phyloP scores from a whole-genome alignment of 768 basidiomycete species.

The Lactarius psammicola region DNA sequence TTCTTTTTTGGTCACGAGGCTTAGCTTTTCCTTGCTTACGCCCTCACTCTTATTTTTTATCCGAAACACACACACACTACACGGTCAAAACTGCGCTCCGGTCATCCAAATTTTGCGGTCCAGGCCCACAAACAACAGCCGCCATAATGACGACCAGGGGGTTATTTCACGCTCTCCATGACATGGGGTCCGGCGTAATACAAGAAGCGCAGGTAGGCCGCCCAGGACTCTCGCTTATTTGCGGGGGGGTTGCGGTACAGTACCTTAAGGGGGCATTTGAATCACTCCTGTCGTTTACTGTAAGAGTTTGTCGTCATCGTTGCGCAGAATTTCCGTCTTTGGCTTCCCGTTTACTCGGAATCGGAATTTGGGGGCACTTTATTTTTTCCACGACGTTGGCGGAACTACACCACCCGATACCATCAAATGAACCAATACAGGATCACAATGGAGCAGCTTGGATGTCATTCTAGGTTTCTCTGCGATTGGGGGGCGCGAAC shows the following conservation, averaged over 20 bases:
- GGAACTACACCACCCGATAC: background rate
- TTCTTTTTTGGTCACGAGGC: background rate
- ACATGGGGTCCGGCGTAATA: background rate
- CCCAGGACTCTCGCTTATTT: slow-evolving; percentile 4
- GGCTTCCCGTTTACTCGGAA: background rate
- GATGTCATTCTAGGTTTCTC: background rate
- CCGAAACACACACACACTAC: no score
- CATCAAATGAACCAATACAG: background rate
- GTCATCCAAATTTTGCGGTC: background rate
- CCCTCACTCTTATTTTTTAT: no score
- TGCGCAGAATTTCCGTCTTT: background rate
- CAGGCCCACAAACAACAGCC: background rate
- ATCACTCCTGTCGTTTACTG: background rate
- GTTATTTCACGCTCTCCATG: background rate
- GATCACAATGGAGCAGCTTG: background rate
- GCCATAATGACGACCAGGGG: background rate
- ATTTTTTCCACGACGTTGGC: background rate
- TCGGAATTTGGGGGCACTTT: background rate
- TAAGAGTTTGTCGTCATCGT: background rate
- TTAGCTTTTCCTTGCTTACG: background rate
- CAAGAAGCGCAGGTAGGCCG: background rate
- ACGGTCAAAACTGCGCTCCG: background rate
- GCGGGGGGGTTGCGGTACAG: background rate
- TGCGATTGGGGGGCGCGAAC: background rate
- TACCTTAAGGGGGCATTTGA: background rate